Evolutionary conservation across 495 filamentous ascomycete species (phyloP).

Genomic region (Xylaria bambusicola): DNA sequence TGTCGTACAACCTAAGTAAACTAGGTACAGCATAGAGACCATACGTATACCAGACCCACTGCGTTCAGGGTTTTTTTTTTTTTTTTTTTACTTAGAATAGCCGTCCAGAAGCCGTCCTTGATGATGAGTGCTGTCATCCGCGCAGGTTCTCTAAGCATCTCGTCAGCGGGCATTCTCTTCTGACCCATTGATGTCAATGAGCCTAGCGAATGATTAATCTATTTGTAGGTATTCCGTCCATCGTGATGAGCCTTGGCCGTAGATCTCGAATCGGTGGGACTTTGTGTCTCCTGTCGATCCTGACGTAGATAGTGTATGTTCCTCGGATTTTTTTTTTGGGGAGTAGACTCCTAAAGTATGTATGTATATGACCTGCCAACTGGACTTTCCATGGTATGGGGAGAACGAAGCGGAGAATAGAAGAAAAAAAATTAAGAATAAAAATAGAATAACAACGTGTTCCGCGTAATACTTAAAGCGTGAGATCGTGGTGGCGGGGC

Average conservation of each 20-base stretch:
- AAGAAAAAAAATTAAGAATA: background rate
- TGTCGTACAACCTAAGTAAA: background rate
- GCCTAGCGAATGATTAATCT: background rate
- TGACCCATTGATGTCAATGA: background rate
- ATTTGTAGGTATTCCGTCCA: no score
- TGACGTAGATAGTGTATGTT: background rate
- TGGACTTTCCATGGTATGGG: no score
- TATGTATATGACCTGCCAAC: no score
- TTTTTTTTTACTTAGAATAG: background rate
- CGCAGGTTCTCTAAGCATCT: background rate
- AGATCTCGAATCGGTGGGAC: background rate
- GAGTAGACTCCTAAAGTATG: no score
- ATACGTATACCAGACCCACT: conserved; percentile 6
- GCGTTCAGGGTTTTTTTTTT: no score
- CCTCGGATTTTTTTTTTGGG: background rate
- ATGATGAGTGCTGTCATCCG: conserved; percentile 11
- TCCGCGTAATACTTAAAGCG: background rate
- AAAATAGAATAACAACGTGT: background rate
- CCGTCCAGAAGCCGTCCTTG: background rate
- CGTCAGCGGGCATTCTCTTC: background rate
- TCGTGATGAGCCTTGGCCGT: background rate
- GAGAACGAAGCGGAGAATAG: no score
- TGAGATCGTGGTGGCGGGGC: background rate
- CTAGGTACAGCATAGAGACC: background rate
- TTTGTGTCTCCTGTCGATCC: background rate